Conservation (phyloP, 2,329 filamentous ascomycete genomes). For the Reticulascus tulasneorum region DNA sequence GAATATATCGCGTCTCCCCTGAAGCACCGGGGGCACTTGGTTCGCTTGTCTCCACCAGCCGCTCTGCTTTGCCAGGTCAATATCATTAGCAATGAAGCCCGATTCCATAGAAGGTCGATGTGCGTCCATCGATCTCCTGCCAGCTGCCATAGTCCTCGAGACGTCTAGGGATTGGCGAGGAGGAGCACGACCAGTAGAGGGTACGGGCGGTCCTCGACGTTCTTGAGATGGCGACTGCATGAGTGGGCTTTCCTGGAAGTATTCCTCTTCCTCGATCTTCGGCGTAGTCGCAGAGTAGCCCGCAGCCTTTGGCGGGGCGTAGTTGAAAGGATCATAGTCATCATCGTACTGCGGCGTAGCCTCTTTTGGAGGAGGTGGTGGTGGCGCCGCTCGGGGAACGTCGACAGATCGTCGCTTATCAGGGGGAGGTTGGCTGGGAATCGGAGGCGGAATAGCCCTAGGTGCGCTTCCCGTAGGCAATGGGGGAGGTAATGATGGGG, state of each 20-base stretch:
- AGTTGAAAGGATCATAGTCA: slow-evolving; percentile 67
- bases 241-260: slow-evolving; percentile 39
- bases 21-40: slow-evolving; percentile 74
- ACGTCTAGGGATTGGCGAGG: slow-evolving; percentile 63
- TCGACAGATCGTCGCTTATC: slow-evolving; percentile 63
- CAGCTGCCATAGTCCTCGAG: slow-evolving; percentile 41
- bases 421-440: slow-evolving; percentile 56
- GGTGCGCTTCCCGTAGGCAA: slow-evolving; percentile 51
- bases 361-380: slow-evolving; percentile 55
- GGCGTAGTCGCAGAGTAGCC: slow-evolving; percentile 30
- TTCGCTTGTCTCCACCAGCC: slow-evolving; percentile 87
- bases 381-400: slow-evolving; percentile 65
- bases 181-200: slow-evolving; percentile 20
- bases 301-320: slow-evolving; percentile 33
- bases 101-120: slow-evolving; percentile 70
- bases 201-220: slow-evolving; percentile 8
- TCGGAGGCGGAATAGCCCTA: slow-evolving; percentile 59
- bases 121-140: slow-evolving; percentile 67
- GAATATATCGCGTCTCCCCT: slow-evolving; percentile 77
- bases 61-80: slow-evolving; percentile 70
- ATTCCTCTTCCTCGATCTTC: slow-evolving; percentile 41
- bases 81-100: slow-evolving; percentile 81
- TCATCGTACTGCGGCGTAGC: slow-evolving; percentile 48
- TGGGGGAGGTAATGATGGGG: slow-evolving; percentile 50
- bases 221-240: slow-evolving; percentile 32